These are phyloP conservation scores for Basidiobolus heterosporus DNA, from an alignment of 371 early-diverging fungal species.

Conservation along the genomic window DNA sequence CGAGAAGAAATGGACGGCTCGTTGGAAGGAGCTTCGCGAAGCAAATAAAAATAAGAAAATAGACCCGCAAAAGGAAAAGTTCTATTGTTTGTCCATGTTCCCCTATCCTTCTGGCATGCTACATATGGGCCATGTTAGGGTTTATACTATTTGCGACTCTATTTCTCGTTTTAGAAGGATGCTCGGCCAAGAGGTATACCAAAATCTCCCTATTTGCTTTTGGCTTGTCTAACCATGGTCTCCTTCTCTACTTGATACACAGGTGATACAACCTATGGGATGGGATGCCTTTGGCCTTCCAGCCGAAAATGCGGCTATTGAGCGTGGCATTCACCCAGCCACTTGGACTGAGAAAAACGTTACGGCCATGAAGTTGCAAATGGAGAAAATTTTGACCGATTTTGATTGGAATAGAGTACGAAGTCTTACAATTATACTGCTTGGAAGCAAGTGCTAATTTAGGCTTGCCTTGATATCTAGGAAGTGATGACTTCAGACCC, in stretches of 20 bases:
- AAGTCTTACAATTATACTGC: background rate
- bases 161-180: slow-evolving; percentile 62
- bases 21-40: slow-evolving; percentile 21
- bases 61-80: slow-evolving; percentile 19
- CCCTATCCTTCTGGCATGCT: slow-evolving; percentile 86
- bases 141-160: slow-evolving; percentile 81
- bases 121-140: slow-evolving; percentile 90
- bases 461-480: slow-evolving; percentile 12
- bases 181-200: slow-evolving; percentile 44
- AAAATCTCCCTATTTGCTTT: background rate
- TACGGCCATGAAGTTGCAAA: slow-evolving; percentile 58
- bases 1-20: slow-evolving; percentile 37
- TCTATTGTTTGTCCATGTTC: slow-evolving; percentile 82
- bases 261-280: slow-evolving; percentile 87
- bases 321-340: slow-evolving; percentile 58
- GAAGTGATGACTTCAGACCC: slow-evolving; percentile 76
- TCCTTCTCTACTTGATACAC: slow-evolving; percentile 1
- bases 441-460: background rate
- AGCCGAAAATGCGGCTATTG: slow-evolving; percentile 95
- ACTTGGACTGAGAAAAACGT: slow-evolving; percentile 79
- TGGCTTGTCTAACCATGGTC: background rate
- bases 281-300: slow-evolving; percentile 99
- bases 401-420: slow-evolving; percentile 81
- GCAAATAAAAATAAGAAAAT: background rate
- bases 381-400: slow-evolving; percentile 49